Conservation (phyloP, 305 asterid species). For the Salvia sclarea region DNA sequence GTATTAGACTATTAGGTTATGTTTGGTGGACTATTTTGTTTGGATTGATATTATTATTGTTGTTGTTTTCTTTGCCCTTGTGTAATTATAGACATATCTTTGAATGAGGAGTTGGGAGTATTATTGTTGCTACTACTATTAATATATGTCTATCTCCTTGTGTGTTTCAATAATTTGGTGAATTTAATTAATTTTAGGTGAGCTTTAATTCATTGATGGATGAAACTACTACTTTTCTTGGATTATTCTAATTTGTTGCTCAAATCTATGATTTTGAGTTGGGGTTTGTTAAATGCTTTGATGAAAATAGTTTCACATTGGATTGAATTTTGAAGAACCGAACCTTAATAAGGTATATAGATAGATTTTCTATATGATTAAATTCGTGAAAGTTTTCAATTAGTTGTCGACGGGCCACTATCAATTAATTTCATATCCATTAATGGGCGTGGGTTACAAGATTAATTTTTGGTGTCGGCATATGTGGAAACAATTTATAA, state of each 20-base stretch:
- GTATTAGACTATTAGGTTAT: slow-evolving; percentile 13
- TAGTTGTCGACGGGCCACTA: background rate
- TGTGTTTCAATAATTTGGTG: background rate
- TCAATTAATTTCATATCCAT: background rate
- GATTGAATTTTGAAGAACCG: background rate
- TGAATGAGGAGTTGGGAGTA: slow-evolving; percentile 10
- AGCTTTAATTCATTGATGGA: background rate
- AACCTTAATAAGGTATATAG: background rate
- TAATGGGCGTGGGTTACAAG: background rate
- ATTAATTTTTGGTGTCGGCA: background rate
- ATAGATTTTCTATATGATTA: background rate
- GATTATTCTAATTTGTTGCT: background rate
- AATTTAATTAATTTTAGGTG: background rate
- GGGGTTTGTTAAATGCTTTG: background rate
- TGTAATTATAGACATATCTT: slow-evolving; percentile 13
- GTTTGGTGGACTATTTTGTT: slow-evolving; percentile 22
- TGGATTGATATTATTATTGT: background rate
- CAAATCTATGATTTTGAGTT: background rate
- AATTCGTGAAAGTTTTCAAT: background rate
- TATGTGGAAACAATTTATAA: background rate
- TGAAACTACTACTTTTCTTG: background rate
- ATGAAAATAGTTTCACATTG: background rate
- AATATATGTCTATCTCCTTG: background rate
- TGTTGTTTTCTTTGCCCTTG: background rate
- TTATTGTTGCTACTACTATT: background rate